These are phyloP conservation scores for Coemansia sp. DNA, from an alignment of 192 early-diverging fungal species.

Conservation along the genomic window DNA sequence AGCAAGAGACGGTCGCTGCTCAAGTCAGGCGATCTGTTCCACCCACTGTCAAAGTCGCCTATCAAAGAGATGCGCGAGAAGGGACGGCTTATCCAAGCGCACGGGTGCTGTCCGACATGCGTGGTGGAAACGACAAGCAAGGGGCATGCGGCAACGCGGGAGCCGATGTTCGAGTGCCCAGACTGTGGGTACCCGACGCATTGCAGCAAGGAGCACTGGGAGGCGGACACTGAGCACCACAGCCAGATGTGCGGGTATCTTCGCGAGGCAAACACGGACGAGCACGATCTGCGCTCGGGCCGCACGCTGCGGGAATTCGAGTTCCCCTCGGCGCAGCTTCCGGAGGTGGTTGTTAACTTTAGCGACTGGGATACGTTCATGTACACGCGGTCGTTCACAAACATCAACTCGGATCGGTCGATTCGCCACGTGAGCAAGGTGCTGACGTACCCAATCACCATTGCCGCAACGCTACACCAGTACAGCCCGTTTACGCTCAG, in stretches of 20 bases:
- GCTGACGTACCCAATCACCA: constrained; percentile 76
- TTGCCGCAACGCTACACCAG: constrained; percentile 69
- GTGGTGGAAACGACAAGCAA: constrained; percentile 50
- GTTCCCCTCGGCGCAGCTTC: constrained; percentile 68
- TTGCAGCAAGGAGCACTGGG: constrained; percentile 70
- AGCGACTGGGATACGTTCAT: constrained; percentile 75
- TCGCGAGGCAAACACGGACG: constrained; percentile 73
- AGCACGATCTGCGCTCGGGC: constrained; percentile 75
- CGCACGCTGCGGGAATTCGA: constrained; percentile 75
- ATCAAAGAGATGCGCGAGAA: constrained; percentile 66
- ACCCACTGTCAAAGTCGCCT: constrained; percentile 68
- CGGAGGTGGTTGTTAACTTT: constrained; percentile 75
- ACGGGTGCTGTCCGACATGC: constrained; percentile 70
- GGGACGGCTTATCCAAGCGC: constrained; percentile 60
- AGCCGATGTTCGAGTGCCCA: constrained; percentile 67
- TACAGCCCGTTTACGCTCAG: constrained; percentile 67
- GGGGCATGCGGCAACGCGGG: constrained; percentile 45
- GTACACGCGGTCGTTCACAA: constrained; percentile 76
- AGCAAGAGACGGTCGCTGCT: constrained; percentile 26
- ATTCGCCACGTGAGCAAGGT: constrained; percentile 80
- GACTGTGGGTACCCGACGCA: constrained; percentile 80
- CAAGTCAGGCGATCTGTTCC: constrained; percentile 62
- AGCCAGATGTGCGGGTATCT: constrained; percentile 60
- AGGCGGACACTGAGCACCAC: constrained; percentile 57
- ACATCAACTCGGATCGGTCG: constrained; percentile 65